Percentiles rank a stretch among this genome's conserved stretches.
These are phyloP conservation scores for Phaeotremella fagi DNA, from an alignment of 768 basidiomycete species.

Conservation along the genomic window DNA sequence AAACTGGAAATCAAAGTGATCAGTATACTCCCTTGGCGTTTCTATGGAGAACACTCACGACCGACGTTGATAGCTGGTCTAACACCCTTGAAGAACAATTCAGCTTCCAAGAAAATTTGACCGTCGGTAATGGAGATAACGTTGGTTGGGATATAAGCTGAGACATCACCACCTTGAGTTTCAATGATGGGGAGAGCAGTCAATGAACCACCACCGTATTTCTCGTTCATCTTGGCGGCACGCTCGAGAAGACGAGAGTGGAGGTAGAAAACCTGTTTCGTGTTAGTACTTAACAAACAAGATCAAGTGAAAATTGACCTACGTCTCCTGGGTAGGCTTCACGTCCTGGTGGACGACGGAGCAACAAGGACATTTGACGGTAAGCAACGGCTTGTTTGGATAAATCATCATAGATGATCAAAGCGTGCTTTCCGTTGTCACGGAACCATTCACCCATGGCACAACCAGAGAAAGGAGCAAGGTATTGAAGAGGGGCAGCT, in stretches of 20 bases:
- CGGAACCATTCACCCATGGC: conserved; percentile 99
- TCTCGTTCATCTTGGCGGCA: conserved; percentile 99
- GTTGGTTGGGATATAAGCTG: conserved; percentile 90
- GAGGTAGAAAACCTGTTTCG: conserved; percentile 85
- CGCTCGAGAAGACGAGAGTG: conserved; percentile 99
- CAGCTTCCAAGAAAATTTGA: conserved; percentile 99
- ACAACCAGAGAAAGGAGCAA: conserved; percentile 99
- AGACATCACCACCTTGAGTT: conserved; percentile 99
- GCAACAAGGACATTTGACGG: conserved; percentile 99
- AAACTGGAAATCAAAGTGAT: conserved; percentile 51
- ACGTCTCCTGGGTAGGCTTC: conserved; percentile 91
- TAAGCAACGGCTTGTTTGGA: conserved; percentile 99
- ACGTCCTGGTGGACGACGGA: conserved; percentile 99
- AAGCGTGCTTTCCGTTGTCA: conserved; percentile 98
- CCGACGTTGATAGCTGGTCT: conserved; percentile 99
- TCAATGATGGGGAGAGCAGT: conserved; percentile 99
- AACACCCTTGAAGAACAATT: conserved; percentile 99
- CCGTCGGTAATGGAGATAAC: conserved; percentile 99
- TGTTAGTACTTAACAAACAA: not conserved
- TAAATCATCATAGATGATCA: conserved; percentile 99
- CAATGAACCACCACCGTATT: conserved; percentile 96
- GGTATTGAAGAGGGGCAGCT: conserved; percentile 97
- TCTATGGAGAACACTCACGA: conserved; percentile 49
- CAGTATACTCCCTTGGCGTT: not conserved
- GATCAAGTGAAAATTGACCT: conserved; percentile 4